Percentiles rank a stretch among this genome's conserved stretches.
These are phyloP conservation scores for Turritis glabra DNA, from an alignment of 345 rosid genomes.

Conservation along the genomic window DNA sequence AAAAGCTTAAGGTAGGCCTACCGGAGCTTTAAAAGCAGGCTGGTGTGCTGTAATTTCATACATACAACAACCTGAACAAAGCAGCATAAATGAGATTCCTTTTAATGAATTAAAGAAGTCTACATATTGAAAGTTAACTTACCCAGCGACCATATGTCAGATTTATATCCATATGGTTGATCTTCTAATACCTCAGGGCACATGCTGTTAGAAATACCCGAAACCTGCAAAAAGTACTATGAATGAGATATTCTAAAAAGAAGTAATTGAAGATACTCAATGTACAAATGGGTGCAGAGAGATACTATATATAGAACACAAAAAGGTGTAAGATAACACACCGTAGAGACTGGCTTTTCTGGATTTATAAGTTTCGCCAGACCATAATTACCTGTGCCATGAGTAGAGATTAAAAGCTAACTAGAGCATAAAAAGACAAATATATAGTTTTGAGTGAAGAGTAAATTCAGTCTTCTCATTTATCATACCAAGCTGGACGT, in stretches of 20 bases:
- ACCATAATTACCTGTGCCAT: slow-evolving; percentile 82
- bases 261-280: not conserved
- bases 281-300: slow-evolving; percentile 3
- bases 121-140: slow-evolving; percentile 41
- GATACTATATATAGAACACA: not conserved
- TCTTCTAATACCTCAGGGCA: slow-evolving; percentile 92
- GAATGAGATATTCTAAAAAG: not conserved
- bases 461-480: slow-evolving; percentile 18
- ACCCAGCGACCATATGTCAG: slow-evolving; percentile 98
- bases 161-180: slow-evolving; percentile 91
- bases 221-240: slow-evolving; percentile 52
- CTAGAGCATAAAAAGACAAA: slow-evolving; percentile 27
- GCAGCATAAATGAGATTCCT: slow-evolving; percentile 25
- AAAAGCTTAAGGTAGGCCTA: slow-evolving; percentile 45
- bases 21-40: slow-evolving; percentile 91
- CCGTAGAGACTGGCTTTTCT: slow-evolving; percentile 86
- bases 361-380: slow-evolving; percentile 87
- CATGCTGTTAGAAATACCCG: slow-evolving; percentile 93
- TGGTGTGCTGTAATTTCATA: slow-evolving; percentile 97
- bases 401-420: slow-evolving; percentile 25
- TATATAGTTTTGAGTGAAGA: slow-evolving; percentile 31
- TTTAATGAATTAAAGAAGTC: not conserved
- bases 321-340: slow-evolving; percentile 35
- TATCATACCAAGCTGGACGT: slow-evolving; percentile 79
- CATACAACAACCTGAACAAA: slow-evolving; percentile 87